Evolutionary conservation across 345 rosid species (phyloP).

Genomic region (Corymbia maculata): DNA sequence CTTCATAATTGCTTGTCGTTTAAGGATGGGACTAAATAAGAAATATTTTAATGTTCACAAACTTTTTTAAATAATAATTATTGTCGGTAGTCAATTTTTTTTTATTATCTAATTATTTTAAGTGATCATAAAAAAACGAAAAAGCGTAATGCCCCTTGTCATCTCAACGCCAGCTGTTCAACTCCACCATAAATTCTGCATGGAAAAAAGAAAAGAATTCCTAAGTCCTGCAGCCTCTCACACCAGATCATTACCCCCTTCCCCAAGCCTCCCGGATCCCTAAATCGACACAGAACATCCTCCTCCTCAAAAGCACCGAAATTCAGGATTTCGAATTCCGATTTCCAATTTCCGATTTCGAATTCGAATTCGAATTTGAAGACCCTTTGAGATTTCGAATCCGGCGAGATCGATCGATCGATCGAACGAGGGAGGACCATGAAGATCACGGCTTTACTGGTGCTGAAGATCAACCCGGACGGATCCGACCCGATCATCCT

Average conservation of each 20-base stretch:
- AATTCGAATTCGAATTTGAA: background rate
- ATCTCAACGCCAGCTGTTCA: background rate
- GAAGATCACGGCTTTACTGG: slow-evolving; percentile 92
- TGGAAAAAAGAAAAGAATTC: background rate
- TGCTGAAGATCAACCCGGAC: slow-evolving; percentile 58
- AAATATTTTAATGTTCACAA: too few relatives aligned
- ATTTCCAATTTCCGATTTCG: background rate
- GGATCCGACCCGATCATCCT: slow-evolving; percentile 63
- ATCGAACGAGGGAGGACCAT: slow-evolving; percentile 11
- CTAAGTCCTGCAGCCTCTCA: background rate
- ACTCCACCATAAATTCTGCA: background rate
- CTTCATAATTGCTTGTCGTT: background rate
- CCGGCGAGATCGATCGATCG: background rate
- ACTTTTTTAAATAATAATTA: too few relatives aligned
- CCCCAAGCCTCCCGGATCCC: background rate
- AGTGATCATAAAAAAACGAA: background rate
- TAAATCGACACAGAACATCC: background rate
- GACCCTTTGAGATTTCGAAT: background rate
- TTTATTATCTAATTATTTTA: too few relatives aligned
- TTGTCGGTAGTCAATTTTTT: fast-evolving
- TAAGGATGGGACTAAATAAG: background rate
- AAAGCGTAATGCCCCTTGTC: background rate
- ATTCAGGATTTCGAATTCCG: background rate
- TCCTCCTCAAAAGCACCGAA: background rate
- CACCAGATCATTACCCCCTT: background rate